Base-by-base conservation (phyloP, 2,329 filamentous ascomycete genomes). In the Dactylellina leptospora region DNA sequence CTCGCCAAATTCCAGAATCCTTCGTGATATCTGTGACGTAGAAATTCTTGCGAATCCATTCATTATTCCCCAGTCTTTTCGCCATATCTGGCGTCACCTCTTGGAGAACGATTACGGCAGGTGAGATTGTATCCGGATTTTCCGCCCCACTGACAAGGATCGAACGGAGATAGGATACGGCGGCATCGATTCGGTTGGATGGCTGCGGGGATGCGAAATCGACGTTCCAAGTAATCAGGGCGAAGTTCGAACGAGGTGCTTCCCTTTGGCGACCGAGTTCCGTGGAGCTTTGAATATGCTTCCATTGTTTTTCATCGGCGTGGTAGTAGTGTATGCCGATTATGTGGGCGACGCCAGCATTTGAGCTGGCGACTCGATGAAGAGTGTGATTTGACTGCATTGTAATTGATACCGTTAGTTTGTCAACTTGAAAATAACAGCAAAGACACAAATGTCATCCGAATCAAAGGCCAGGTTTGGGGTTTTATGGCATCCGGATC, bases 41-140 rank as follows among this genome's bases (percentile, higher is more conserved):
- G 77, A 85, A 87, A 2, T 74, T 75, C 4, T 80, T 74, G 22
- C 79, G 81, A 11, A 87, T 76, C 84, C 85, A 87, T 1, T 78
- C 74, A 13, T 81, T 79, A 1, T 78, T 63, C 22, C 79, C 77
- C 50, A 87, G 38, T n/a, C 33, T 48, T 44, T 72, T 72, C 9
- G 64, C 42, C 68, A 72, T 72, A n/a, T 58, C 38, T 22, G 51
- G 45, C 40, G 58, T 64, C 36, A 72, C 47, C 11, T 72, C 68
- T 25, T 72, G 68, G 11, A 72, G 38, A 16, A 72, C 59, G 30
- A 72, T 72, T n/a, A 72, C 45, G 36, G 59, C 18, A 2, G 68
- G 59, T 5, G 59, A 64, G 22, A 72, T 64, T 11, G 59, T 48
- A 18, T 60, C 68, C 4, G 58, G 56, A 6, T 45, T 20, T 4